Conservation (phyloP, 2,329 filamentous ascomycete species). For the Leptographium galeiforme region DNA sequence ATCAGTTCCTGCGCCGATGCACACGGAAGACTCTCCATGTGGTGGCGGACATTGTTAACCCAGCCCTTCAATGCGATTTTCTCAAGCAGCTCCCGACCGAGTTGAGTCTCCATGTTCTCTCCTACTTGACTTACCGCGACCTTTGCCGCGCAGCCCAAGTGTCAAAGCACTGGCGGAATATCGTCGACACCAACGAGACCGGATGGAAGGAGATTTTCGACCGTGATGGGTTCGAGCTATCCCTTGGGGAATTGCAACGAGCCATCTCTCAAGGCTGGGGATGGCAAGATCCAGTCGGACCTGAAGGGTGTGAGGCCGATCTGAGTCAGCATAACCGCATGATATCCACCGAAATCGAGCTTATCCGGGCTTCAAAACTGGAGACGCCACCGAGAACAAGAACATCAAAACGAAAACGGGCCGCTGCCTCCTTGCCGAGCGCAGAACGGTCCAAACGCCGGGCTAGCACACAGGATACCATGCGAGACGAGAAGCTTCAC, state of each 20-base stretch:
- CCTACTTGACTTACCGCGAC: slow-evolving; percentile 73
- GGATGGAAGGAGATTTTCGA: slow-evolving; percentile 93
- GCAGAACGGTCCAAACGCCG: slow-evolving; percentile 41
- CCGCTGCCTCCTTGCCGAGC: slow-evolving; percentile 27
- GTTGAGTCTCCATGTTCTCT: slow-evolving; percentile 74
- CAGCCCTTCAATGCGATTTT: slow-evolving; percentile 89
- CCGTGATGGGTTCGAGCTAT: slow-evolving; percentile 64
- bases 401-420: slow-evolving; percentile 43
- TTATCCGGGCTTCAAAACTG: slow-evolving; percentile 27
- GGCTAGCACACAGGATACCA: slow-evolving; percentile 32
- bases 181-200: slow-evolving; percentile 85
- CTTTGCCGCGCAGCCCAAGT: slow-evolving; percentile 86
- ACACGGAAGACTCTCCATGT: slow-evolving; percentile 79
- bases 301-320: slow-evolving; percentile 67
- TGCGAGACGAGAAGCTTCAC: slow-evolving; percentile 27
- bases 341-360: slow-evolving; percentile 39
- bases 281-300: slow-evolving; percentile 77
- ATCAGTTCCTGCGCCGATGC: slow-evolving; percentile 80
- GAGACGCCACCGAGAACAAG: slow-evolving; percentile 26
- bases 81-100: slow-evolving; percentile 72
- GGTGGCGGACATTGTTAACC: slow-evolving; percentile 82
- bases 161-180: slow-evolving; percentile 83
- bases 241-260: slow-evolving; percentile 68
- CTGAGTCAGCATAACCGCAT: slow-evolving; percentile 47
- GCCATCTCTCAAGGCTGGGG: slow-evolving; percentile 91